Evolutionary conservation across 768 basidiomycete genomes (phyloP), one percentile per base, ranked within the genome.

Genomic region (Trametes coccinea): DNA sequence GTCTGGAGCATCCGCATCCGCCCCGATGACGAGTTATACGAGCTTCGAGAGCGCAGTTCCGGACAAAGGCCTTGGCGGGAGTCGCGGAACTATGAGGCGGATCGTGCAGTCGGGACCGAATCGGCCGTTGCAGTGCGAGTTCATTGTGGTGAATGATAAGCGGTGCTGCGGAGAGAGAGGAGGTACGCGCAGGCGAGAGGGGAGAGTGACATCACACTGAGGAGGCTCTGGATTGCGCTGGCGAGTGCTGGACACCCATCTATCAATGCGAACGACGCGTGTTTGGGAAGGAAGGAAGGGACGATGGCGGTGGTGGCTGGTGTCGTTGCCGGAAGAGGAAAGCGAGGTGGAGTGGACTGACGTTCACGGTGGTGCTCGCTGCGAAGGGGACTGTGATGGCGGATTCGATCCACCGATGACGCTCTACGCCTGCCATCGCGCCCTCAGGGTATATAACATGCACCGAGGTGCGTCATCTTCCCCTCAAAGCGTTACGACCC

Each of bases 401-500:
- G 31, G 27, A 48, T 13, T 17, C 56, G 49, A 41, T 47, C 56
- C 48, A 58, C 56, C 56, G 13, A 59, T 59, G 57, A 59, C 57
- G 57, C 57, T 17, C 17, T 13, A 11, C 11, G 48, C 56, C 34
- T 14, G 11, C 33, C 31, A 2, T 34, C 41, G 31, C 31, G n/a
- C 34, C 2, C 8, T n/a, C 6, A 37, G 34, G 22, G 33, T 58
- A 58, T 58, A 50, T 58, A 58, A 52, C 50, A 7, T 34, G 30
- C 8, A 5, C 5, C 29, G 14, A 11, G 7, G 7, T 16, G 2
- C 31, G 5, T 44, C 57, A 17, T 9, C 41, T 13, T 17, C 14
- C n/a, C 50, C n/a, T 55, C 43, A 30, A 50, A 46, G 9, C 50
- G 49, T 56, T 46, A 62, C 61, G 61, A 62, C 61, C 22, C 50